These are phyloP conservation scores for Pseudonitzschia pungens DNA, from an alignment of 108 stramenopile species.

Conservation along the genomic window DNA sequence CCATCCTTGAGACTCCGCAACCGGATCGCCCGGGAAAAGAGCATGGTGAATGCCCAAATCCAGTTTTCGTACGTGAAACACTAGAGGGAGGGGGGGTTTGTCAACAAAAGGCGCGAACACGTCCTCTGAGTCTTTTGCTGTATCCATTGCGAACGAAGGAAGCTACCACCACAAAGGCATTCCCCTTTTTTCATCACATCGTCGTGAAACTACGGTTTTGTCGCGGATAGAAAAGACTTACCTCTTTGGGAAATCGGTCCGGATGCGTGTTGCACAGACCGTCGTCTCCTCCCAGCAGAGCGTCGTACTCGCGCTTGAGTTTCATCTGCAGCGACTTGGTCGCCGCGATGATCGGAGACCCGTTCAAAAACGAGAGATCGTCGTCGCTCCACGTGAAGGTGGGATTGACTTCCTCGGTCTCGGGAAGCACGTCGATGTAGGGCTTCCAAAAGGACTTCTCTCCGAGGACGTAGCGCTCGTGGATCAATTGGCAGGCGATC, in stretches of 20 bases:
- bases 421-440: conserved; percentile 91
- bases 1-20: conserved; percentile 72
- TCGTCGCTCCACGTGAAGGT: conserved; percentile 95
- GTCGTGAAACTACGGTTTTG: neutral
- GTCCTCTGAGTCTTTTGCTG: neutral
- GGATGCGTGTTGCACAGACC: conserved; percentile 64
- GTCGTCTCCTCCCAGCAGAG: conserved; percentile 67
- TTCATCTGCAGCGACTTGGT: conserved; percentile 87
- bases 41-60: conserved; percentile 95
- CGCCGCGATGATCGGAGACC: conserved; percentile 88
- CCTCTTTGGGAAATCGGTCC: conserved; percentile 74
- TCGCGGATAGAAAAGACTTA: conserved; percentile 11
- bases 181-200: no score
- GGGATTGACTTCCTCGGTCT: conserved; percentile 86
- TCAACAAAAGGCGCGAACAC: neutral
- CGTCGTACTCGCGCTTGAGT: conserved; percentile 82
- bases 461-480: conserved; percentile 76
- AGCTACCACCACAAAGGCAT: no score
- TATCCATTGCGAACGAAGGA: no score
- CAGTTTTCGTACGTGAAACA: conserved; percentile 87
- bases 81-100: conserved; percentile 12
- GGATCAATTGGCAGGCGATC: conserved; percentile 92
- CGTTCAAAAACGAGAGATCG: conserved; percentile 84
- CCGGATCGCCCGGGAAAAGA: conserved; percentile 89
- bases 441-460: conserved; percentile 72